phyloP scores from a whole-genome alignment of 2,329 filamentous ascomycete genomes.

The Claviceps purpurea region DNA sequence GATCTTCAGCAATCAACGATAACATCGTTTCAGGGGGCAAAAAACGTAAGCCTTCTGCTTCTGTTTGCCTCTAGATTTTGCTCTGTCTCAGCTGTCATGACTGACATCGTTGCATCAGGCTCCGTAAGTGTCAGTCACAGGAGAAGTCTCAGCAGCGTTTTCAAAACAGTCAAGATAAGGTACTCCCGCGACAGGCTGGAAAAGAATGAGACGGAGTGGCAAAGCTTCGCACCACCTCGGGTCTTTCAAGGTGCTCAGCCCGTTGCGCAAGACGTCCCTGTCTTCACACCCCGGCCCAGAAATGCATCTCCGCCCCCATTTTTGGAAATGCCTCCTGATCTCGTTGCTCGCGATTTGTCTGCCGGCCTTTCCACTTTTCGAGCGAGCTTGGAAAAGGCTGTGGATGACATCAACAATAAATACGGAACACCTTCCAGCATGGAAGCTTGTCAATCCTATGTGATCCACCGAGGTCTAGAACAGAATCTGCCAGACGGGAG shows the following conservation, averaged over 20 bases:
- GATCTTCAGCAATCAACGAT: background rate
- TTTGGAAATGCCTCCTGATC: slow-evolving; percentile 16
- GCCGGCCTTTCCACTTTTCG: slow-evolving; percentile 15
- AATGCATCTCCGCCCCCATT: slow-evolving; percentile 12
- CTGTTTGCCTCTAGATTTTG: background rate
- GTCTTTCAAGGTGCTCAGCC: background rate
- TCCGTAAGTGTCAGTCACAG: slow-evolving; percentile 9
- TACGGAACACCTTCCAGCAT: slow-evolving; percentile 10
- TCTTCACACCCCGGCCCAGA: background rate
- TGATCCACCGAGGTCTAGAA: background rate
- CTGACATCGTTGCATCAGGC: slow-evolving; percentile 1
- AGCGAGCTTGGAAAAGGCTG: slow-evolving; percentile 17
- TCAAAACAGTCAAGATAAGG: slow-evolving; percentile 16
- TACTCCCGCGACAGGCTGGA: slow-evolving; percentile 13
- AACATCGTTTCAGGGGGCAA: background rate
- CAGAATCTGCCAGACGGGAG: background rate
- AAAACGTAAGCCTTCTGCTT: background rate
- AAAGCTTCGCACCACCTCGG: background rate
- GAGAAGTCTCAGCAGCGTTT: slow-evolving; percentile 17
- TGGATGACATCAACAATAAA: slow-evolving; percentile 16
- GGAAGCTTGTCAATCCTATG: background rate
- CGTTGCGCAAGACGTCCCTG: background rate
- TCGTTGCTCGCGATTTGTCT: slow-evolving; percentile 11
- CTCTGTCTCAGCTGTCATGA: background rate
- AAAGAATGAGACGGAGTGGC: slow-evolving; percentile 2